Percentiles rank a stretch among this genome's conserved stretches.
Conservation (phyloP, 2,329 filamentous ascomycete species). For the Keithomyces neogunnii region DNA sequence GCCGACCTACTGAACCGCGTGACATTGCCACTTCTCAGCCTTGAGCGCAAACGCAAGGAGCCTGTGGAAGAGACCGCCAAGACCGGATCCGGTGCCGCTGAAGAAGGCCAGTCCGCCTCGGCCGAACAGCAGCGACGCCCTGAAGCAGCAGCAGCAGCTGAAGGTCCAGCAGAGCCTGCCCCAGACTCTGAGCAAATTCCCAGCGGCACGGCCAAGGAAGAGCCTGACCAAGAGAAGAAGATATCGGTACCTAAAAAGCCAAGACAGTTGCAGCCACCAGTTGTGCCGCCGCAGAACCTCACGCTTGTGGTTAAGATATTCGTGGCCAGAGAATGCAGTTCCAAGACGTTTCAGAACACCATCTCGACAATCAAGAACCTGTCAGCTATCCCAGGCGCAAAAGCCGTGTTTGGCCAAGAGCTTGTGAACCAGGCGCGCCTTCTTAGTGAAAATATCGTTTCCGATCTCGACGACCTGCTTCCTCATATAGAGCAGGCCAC, state of each 20-base stretch:
- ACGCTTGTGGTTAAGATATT: slow-evolving; percentile 95
- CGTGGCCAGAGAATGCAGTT: slow-evolving; percentile 90
- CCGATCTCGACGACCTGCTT: slow-evolving; percentile 76
- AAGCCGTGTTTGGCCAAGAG: slow-evolving; percentile 86
- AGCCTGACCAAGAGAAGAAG: slow-evolving; percentile 30
- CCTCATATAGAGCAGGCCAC: slow-evolving; percentile 80
- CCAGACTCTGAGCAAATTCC: slow-evolving; percentile 16
- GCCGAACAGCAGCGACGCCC: slow-evolving; percentile 1
- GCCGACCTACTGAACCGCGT: slow-evolving; percentile 82
- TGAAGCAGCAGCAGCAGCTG: slow-evolving; percentile 9
- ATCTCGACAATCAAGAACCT: slow-evolving; percentile 98
- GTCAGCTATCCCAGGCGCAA: slow-evolving; percentile 83
- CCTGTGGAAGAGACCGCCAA: slow-evolving; percentile 25
- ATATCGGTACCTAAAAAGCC: slow-evolving; percentile 39
- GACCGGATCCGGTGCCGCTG: slow-evolving; percentile 14
- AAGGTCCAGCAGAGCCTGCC: slow-evolving; percentile 17
- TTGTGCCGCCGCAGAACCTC: slow-evolving; percentile 82
- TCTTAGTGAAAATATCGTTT: slow-evolving; percentile 75
- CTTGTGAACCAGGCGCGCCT: slow-evolving; percentile 79
- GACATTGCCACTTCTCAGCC: slow-evolving; percentile 72
- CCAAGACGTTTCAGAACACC: slow-evolving; percentile 96
- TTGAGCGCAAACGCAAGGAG: slow-evolving; percentile 53
- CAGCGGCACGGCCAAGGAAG: slow-evolving; percentile 13
- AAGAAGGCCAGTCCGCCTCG: slow-evolving; percentile 22
- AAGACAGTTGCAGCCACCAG: slow-evolving; percentile 64